These are phyloP conservation scores for Voacanga thouarsii DNA, from an alignment of 257 asterid genomes.

Conservation along the genomic window DNA sequence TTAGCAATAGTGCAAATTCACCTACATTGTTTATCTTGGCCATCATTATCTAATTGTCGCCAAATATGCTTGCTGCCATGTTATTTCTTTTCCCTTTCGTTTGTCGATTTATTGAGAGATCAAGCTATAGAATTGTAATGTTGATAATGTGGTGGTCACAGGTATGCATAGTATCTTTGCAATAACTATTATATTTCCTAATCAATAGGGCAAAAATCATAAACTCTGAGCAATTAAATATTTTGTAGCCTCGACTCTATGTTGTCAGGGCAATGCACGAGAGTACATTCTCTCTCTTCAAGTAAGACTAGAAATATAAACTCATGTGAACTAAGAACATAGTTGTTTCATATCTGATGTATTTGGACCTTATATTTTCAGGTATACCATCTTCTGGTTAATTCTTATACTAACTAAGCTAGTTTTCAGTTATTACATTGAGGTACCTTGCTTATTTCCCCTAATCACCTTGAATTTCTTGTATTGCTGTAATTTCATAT, in stretches of 20 bases:
- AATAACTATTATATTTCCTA: background rate
- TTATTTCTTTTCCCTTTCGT: slow-evolving; percentile 84
- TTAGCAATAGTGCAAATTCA: slow-evolving; percentile 73
- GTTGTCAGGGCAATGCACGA: slow-evolving; percentile 99
- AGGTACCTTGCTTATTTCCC: slow-evolving; percentile 48
- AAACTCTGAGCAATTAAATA: slow-evolving; percentile 15
- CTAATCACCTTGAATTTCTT: background rate
- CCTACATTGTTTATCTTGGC: slow-evolving; percentile 88
- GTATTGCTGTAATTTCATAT: background rate
- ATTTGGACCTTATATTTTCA: slow-evolving; percentile 29
- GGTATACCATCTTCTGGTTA: slow-evolving; percentile 97
- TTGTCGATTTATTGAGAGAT: slow-evolving; percentile 93
- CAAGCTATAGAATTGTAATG: slow-evolving; percentile 87
- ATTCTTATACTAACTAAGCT: slow-evolving; percentile 77
- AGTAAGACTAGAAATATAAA: slow-evolving; percentile 44
- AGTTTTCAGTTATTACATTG: slow-evolving; percentile 85
- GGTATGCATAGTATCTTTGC: slow-evolving; percentile 40
- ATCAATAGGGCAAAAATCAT: slow-evolving; percentile 7
- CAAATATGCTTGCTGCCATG: slow-evolving; percentile 86
- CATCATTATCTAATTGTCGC: slow-evolving; percentile 86
- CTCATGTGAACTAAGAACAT: slow-evolving; percentile 15
- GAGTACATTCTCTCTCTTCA: slow-evolving; percentile 92
- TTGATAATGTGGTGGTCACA: slow-evolving; percentile 99
- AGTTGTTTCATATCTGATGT: slow-evolving; percentile 16
- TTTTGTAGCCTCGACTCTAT: slow-evolving; percentile 90